A percentile compares a stretch with the other conserved stretches of the same genome.
Evolutionary conservation across 2,329 filamentous ascomycete species (phyloP).

Genomic region (Colletotrichum limetticola): DNA sequence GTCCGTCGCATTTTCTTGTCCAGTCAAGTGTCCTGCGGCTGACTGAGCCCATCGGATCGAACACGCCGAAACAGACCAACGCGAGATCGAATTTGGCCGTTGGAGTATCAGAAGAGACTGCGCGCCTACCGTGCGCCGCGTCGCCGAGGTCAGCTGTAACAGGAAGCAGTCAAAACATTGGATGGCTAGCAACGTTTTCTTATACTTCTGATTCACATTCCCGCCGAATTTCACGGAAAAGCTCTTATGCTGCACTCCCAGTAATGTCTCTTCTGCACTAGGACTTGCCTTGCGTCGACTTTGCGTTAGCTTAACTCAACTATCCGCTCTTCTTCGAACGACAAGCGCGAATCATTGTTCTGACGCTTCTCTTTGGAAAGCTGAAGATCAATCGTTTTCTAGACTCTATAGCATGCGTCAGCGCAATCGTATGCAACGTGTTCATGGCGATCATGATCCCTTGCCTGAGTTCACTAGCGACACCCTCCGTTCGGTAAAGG

Average conservation of each 20-base stretch:
- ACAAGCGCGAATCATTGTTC: background rate
- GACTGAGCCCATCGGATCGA: background rate
- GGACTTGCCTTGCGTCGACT: no score
- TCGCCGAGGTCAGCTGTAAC: background rate
- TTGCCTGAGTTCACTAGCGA: conserved; percentile 17
- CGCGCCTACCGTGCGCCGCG: background rate
- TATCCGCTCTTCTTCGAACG: background rate
- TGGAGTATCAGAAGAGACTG: background rate
- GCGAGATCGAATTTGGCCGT: background rate
- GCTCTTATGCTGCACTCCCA: background rate
- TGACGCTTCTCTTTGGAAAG: background rate
- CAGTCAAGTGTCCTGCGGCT: background rate
- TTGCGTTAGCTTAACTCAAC: no score
- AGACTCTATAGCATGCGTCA: background rate
- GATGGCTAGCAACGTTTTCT: background rate
- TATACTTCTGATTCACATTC: background rate
- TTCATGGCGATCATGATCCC: background rate
- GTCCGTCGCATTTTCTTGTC: background rate
- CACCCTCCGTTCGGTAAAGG: conserved; percentile 10
- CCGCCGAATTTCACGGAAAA: background rate
- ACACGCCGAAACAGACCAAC: background rate
- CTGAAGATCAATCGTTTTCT: background rate
- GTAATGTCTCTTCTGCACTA: no score
- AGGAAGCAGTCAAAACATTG: background rate
- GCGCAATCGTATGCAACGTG: background rate